Percentiles rank a stretch among this genome's conserved stretches.
phyloP scores from a whole-genome alignment of 2,329 filamentous ascomycete genomes.

The Neofusicoccum laricinum region DNA sequence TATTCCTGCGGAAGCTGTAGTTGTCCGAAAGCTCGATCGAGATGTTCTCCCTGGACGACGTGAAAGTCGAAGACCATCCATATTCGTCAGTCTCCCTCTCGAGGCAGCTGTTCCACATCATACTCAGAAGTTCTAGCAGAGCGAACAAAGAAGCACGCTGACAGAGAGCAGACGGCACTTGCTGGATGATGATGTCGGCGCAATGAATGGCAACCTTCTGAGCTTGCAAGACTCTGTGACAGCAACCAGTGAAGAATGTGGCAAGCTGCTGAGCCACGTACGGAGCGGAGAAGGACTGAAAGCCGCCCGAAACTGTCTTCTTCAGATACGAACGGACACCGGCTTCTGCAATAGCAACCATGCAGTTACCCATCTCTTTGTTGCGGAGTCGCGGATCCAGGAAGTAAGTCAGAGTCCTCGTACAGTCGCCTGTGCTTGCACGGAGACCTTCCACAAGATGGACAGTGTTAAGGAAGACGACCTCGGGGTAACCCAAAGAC shows the following conservation, averaged over 20 bases:
- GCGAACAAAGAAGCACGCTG: conserved; percentile 89
- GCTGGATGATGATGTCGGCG: conserved; percentile 79
- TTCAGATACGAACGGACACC: conserved; percentile 77
- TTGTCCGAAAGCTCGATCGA: conserved; percentile 91
- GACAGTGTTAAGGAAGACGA: conserved; percentile 87
- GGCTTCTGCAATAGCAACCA: conserved; percentile 61
- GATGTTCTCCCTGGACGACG: conserved; percentile 73
- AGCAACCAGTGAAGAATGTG: conserved; percentile 81
- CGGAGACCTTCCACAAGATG: conserved; percentile 86
- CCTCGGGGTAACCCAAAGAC: conserved; percentile 80
- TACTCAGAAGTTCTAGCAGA: conserved; percentile 81
- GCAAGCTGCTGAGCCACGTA: conserved; percentile 88
- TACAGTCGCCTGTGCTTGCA: conserved; percentile 83
- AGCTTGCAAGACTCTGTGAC: conserved; percentile 87
- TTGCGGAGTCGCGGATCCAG: conserved; percentile 78
- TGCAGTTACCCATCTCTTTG: conserved; percentile 60
- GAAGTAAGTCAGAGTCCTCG: conserved; percentile 86
- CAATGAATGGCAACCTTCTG: conserved; percentile 81
- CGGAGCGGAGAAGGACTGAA: conserved; percentile 81
- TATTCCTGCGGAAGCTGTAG: conserved; percentile 75
- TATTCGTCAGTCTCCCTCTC: conserved; percentile 95
- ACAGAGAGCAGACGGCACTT: conserved; percentile 86
- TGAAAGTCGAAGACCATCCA: conserved; percentile 77
- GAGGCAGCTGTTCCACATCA: conserved; percentile 94
- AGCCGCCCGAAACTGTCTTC: conserved; percentile 68